Evolutionary conservation across 345 rosid genomes (phyloP).

Genomic region (Arabis hirsuta): DNA sequence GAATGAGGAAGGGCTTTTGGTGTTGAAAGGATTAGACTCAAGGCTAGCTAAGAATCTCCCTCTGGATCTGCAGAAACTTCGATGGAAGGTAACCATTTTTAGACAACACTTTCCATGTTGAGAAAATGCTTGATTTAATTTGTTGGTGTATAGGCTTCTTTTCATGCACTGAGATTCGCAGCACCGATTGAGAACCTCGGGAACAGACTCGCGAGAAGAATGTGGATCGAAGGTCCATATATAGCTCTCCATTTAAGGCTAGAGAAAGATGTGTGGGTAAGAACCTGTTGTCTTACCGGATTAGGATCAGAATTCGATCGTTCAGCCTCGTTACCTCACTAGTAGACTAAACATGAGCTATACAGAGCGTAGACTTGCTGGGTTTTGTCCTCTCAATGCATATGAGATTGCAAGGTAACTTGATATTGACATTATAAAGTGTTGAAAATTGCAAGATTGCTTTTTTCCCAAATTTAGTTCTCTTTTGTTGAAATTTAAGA

Average conservation of each 20-base stretch:
- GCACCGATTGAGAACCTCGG: conserved; percentile 67
- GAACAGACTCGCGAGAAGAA: conserved; percentile 64
- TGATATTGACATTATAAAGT: not conserved
- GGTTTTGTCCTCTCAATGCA: conserved; percentile 71
- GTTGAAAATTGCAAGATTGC: not conserved
- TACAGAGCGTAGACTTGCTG: conserved; percentile 60
- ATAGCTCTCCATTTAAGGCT: conserved; percentile 72
- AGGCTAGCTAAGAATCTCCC: conserved; percentile 74
- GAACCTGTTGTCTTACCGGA: conserved; percentile 78
- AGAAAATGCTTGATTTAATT: not conserved
- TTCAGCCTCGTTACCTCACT: conserved; percentile 58
- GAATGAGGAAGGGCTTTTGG: conserved; percentile 63
- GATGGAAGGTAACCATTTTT: conserved; percentile 58
- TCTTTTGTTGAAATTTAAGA: conserved; percentile 35
- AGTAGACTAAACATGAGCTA: conserved; percentile 58
- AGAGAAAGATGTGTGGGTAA: conserved; percentile 80
- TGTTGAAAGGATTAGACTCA: conserved; percentile 70
- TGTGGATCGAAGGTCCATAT: conserved; percentile 86
- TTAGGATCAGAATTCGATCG: conserved; percentile 60
- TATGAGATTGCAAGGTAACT: conserved; percentile 64
- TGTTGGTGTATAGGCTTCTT: conserved; percentile 58
- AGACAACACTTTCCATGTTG: not conserved
- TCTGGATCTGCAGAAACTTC: conserved; percentile 73
- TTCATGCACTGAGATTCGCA: conserved; percentile 68
- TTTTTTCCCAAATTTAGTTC: conserved; percentile 8